Evolutionary conservation across 2,329 filamentous ascomycete genomes (phyloP).

Genomic region (Alternaria tenuissima): DNA sequence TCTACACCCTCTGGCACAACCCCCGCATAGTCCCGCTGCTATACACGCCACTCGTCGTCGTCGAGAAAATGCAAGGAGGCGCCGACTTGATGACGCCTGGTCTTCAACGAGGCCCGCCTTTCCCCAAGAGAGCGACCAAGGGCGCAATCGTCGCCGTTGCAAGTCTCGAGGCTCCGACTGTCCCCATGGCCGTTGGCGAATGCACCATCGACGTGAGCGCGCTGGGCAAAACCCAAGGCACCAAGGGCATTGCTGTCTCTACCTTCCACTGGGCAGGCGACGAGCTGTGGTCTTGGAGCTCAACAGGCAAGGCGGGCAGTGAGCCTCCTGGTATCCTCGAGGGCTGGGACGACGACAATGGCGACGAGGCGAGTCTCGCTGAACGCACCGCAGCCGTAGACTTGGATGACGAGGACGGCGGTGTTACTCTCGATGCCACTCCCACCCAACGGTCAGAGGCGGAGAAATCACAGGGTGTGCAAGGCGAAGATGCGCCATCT

Average conservation of each 20-base stretch:
- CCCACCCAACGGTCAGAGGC: constrained; percentile 42
- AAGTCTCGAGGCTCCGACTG: constrained; percentile 65
- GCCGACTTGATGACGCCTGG: constrained; percentile 76
- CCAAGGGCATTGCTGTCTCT: constrained; percentile 70
- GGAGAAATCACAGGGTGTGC: constrained; percentile 43
- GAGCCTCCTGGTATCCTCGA: constrained; percentile 62
- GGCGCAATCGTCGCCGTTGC: constrained; percentile 71
- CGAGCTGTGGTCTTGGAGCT: constrained; percentile 72
- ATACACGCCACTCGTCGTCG: constrained; percentile 68
- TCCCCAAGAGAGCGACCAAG: constrained; percentile 66
- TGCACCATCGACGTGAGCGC: constrained; percentile 69
- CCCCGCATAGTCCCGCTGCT: constrained; percentile 68
- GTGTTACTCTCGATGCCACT: constrained; percentile 51
- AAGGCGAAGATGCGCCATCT: constrained; percentile 46
- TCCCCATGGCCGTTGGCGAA: constrained; percentile 70
- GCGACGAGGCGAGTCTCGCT: constrained; percentile 44
- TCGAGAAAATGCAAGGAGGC: constrained; percentile 69
- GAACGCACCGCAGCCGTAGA: constrained; percentile 53
- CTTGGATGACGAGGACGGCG: constrained; percentile 58
- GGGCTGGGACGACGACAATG: constrained; percentile 57
- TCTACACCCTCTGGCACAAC: constrained; percentile 74
- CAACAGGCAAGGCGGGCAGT: constrained; percentile 61
- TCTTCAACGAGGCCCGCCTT: constrained; percentile 69
- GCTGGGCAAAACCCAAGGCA: constrained; percentile 64
- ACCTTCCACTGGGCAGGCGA: constrained; percentile 74